Evolutionary conservation across 2,329 filamentous ascomycete species (phyloP), one percentile per base, ranked within the genome.

Genomic region (Trichoderma simmonsii): DNA sequence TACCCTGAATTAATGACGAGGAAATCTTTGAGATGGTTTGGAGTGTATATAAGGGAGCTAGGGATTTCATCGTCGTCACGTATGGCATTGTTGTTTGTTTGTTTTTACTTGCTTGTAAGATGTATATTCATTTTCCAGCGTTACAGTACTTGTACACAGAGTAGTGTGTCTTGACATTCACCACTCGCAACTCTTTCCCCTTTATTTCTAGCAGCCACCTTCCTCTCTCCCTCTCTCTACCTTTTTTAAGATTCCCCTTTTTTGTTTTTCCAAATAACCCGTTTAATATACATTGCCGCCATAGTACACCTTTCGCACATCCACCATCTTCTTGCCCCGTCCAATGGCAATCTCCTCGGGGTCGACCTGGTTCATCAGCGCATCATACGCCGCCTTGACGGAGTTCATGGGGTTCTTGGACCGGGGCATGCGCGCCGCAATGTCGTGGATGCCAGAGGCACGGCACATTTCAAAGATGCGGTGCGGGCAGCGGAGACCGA

Each of bases 391-490:
- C 15, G 96, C 96, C 85, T 98, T 98, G 83, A 97, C 92, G 21
- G 95, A 93, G 86, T 99, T 99, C 94, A 98, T 97, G 76, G 94
- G 94, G 86, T 97, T 98, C 78, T 95, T 90, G 74, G 93, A 93
- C 60, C 95, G 92, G 48, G 91, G 91, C 74, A 97, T 95, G 76
- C 89, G 88, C 63, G 93, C 95, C 18, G 94, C 89, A 39, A 99
- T 88, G 81, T 99, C 96, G 75, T 91, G 87, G 78, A 99, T 94
- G 75, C 96, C 96, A 54, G 90, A 92, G 63, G 91, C 91, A 75
- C 94, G 92, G 79, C 93, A 95, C 86, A 99, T 94, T 82, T 99
- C 95, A 83, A 95, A 98, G 81, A 99, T 95, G 75, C 94, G 89
- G 80, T 93, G 90, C 77, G 97, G 94, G 80, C 93, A 94, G 78